phyloP scores from a whole-genome alignment of 2,329 filamentous ascomycete species.

The Colletotrichum echinochloae region DNA sequence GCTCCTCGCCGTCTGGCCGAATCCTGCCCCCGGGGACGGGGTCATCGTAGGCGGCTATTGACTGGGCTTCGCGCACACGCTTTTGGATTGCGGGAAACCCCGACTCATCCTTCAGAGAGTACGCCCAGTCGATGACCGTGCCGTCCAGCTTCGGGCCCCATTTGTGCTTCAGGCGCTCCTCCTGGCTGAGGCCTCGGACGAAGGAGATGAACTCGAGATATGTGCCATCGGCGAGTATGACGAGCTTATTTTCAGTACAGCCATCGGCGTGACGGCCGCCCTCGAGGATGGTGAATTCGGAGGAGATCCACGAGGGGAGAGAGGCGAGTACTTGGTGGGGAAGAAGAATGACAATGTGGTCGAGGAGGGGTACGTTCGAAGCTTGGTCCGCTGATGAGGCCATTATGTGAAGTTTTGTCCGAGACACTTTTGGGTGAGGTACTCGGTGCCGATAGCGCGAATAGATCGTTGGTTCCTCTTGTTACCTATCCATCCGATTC shows the following conservation, averaged over 20 bases:
- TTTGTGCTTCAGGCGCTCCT: slow-evolving; percentile 63
- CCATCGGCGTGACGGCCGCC: slow-evolving; percentile 73
- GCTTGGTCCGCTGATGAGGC: not conserved
- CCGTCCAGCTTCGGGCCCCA: slow-evolving; percentile 68
- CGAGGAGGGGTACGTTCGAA: slow-evolving; percentile 55
- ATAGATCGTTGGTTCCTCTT: not conserved
- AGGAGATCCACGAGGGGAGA: slow-evolving; percentile 63
- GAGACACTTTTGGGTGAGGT: not conserved
- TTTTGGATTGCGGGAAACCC: slow-evolving; percentile 54
- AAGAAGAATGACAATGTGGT: slow-evolving; percentile 75
- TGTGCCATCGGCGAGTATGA: slow-evolving; percentile 71
- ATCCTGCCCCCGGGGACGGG: slow-evolving; percentile 65
- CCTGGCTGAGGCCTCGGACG: slow-evolving; percentile 46
- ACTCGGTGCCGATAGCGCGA: not conserved
- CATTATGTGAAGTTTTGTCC: slow-evolving; percentile 14
- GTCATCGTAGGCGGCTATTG: slow-evolving; percentile 59
- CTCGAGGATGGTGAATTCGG: slow-evolving; percentile 67
- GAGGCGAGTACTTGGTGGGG: slow-evolving; percentile 60
- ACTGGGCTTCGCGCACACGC: slow-evolving; percentile 47
- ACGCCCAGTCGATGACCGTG: slow-evolving; percentile 70
- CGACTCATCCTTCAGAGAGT: slow-evolving; percentile 56
- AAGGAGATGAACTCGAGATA: slow-evolving; percentile 78
- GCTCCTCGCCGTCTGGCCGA: slow-evolving; percentile 64
- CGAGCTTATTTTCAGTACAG: slow-evolving; percentile 70
- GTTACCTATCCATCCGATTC: not conserved